A percentile compares a stretch with the other conserved stretches of the same genome.
Evolutionary conservation across 805 yeast genomes (phyloP).

Genomic region (Saturnispora halmiae): DNA sequence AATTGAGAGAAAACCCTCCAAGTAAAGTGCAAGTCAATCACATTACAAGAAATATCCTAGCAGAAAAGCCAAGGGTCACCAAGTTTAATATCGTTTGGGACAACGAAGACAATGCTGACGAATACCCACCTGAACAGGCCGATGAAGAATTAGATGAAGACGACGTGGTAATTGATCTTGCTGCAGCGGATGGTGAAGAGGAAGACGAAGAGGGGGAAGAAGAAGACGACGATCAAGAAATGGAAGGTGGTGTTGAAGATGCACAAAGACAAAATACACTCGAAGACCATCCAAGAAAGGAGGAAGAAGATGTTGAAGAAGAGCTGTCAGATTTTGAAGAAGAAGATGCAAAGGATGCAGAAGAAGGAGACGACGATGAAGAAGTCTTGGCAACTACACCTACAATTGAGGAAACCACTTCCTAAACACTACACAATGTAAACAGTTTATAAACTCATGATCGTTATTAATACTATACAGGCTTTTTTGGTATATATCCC

Average conservation of each 20-base stretch:
- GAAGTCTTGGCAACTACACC: conserved; percentile 11
- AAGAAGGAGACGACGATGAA: too few relatives aligned
- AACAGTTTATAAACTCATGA: not conserved
- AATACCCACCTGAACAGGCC: conserved; percentile 71
- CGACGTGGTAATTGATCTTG: conserved; percentile 38
- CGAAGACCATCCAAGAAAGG: conserved; percentile 34
- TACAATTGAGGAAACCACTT: conserved; percentile 6
- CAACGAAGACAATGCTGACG: conserved; percentile 48
- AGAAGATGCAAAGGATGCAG: conserved; percentile 22
- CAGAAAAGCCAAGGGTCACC: conserved; percentile 96
- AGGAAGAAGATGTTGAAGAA: conserved; percentile 35
- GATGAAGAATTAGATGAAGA: conserved; percentile 48
- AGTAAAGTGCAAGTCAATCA: conserved; percentile 87
- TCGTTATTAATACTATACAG: not conserved
- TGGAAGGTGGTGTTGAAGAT: conserved; percentile 25
- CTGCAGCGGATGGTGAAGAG: conserved; percentile 36
- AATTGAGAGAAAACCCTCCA: conserved; percentile 88
- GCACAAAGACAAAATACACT: conserved; percentile 34
- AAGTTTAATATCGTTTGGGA: conserved; percentile 97
- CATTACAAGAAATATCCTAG: conserved; percentile 87
- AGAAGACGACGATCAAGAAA: too few relatives aligned
- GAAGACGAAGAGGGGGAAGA: conserved; percentile 32
- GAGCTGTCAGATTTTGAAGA: conserved; percentile 31
- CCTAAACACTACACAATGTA: not conserved
- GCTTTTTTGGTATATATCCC: not conserved